Evolutionary conservation across 768 basidiomycete species (phyloP).

Genomic region (Lepiota brunneoincarnata): DNA sequence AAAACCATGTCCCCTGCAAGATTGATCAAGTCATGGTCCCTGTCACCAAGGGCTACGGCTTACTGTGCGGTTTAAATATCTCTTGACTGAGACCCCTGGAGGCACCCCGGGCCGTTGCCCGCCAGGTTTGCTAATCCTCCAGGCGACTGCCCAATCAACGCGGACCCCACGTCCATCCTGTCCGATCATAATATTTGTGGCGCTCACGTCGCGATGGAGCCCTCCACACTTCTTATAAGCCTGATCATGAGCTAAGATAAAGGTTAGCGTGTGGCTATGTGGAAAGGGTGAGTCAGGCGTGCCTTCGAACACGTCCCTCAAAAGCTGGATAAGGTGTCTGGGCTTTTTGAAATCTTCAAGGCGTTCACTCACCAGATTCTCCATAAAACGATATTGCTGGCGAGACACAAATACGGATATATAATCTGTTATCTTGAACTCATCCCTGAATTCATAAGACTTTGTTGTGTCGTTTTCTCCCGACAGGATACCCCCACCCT

Average conservation of each 20-base stretch:
- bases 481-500: conserved; percentile 27
- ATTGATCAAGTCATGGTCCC: background rate
- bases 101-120: background rate
- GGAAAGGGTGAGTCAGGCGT: background rate
- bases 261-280: background rate
- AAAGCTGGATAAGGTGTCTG: conserved; percentile 16
- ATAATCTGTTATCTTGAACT: conserved; percentile 13
- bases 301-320: conserved; percentile 23
- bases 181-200: conserved; percentile 21
- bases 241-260: conserved; percentile 19
- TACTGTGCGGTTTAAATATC: conserved; percentile 15
- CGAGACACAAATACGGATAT: conserved; percentile 8
- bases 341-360: conserved; percentile 15
- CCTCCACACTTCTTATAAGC: conserved; percentile 15
- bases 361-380: conserved; percentile 15
- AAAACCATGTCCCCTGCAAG: conserved; percentile 30
- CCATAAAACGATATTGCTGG: conserved; percentile 20
- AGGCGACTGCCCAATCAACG: conserved; percentile 24
- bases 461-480: conserved; percentile 12
- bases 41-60: conserved; percentile 1
- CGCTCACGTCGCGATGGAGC: conserved; percentile 27
- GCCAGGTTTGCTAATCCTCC: background rate
- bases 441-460: conserved; percentile 10
- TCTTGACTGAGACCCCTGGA: too few relatives aligned
- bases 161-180: conserved; percentile 16